Base-by-base conservation (phyloP, 1,139 yeast genomes). In the Blastobotrys indianensis region DNA sequence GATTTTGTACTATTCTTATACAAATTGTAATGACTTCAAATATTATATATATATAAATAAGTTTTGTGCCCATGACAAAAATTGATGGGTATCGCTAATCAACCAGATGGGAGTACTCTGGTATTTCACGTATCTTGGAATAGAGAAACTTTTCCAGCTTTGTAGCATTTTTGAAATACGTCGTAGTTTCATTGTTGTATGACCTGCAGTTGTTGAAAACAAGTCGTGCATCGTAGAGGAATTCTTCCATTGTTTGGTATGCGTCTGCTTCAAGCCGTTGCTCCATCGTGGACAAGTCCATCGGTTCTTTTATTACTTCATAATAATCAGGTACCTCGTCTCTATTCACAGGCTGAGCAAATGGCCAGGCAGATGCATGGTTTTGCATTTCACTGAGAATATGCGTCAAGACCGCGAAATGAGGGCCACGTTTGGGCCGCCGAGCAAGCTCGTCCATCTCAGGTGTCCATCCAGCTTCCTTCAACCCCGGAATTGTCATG, bases 301-400 rank as follows among this genome's bases (percentile, higher is more conserved):
- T 94, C n/a, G 99, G 98, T 63, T 92, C 97, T 61, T 90, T 88
- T 53, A 92, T 92, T 29, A 92, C 94, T 56, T 87, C 95, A 63
- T 92, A 92, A 63, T 94, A 94, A 64, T 94, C 98, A 0, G 95
- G 88, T 12, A 94, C 98, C 60, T 94, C 98, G 41, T 87, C 95
- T 59, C 79, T 80, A 63, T 84, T 87, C 12, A 94, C 98, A 0
- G 98, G 96, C 47, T 80, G 84, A 30, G 90, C 79, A 66, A 94
- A 94, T 28, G 99, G 98, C 98, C 98, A 92, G n/a, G 97, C 94
- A 1, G 96, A 85, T 0, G 97, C 94, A 63, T 92, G 95, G 62
- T 85, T 87, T 59, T 86, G 94, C 70, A 92, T 67, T 62, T 92
- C 99, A 7, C 87, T 79, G 42, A 92, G 74, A 25, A 92, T 66